Conservation (phyloP, 441 rosid species). For the Gossypium trilobum region DNA sequence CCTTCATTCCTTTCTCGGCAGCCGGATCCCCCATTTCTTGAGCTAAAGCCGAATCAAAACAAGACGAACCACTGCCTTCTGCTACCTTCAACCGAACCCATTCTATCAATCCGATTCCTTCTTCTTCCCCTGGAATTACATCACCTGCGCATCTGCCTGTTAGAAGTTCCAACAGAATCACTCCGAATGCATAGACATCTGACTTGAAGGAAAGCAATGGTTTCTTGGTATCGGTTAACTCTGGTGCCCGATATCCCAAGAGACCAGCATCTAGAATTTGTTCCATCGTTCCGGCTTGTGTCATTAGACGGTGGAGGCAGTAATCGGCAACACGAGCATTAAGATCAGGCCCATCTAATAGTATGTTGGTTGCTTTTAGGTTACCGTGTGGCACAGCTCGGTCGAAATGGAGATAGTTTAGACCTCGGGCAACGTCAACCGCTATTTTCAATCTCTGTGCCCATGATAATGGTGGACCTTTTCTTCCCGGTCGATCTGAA, state of each 20-base stretch:
- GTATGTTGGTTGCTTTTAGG: slow-evolving; percentile 76
- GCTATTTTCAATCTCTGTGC: slow-evolving; percentile 79
- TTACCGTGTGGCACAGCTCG: slow-evolving; percentile 92
- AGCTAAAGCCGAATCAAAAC: slow-evolving; percentile 55
- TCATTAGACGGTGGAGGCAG: slow-evolving; percentile 92
- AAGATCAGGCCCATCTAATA: slow-evolving; percentile 76
- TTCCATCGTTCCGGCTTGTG: slow-evolving; percentile 85
- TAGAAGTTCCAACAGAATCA: slow-evolving; percentile 64
- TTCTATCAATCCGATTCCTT: slow-evolving; percentile 74
- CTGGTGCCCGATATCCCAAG: slow-evolving; percentile 90
- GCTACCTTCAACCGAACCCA: slow-evolving; percentile 70
- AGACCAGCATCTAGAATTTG: slow-evolving; percentile 92
- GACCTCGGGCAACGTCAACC: slow-evolving; percentile 92
- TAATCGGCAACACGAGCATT: slow-evolving; percentile 91
- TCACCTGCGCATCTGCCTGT: slow-evolving; percentile 94
- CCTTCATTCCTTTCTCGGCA: slow-evolving; percentile 80
- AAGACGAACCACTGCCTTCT: slow-evolving; percentile 60
- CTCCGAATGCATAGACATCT: slow-evolving; percentile 91
- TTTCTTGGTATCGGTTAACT: slow-evolving; percentile 79
- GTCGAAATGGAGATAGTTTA: slow-evolving; percentile 94
- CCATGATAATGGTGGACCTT: slow-evolving; percentile 74
- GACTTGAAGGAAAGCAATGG: slow-evolving; percentile 90
- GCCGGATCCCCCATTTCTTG: slow-evolving; percentile 46
- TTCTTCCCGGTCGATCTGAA: slow-evolving; percentile 91
- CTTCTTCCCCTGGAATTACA: slow-evolving; percentile 70